A percentile compares a stretch with the other conserved stretches of the same genome.
These are phyloP conservation scores for Coemansia sp. DNA, from an alignment of 192 early-diverging fungal species.

Conservation along the genomic window DNA sequence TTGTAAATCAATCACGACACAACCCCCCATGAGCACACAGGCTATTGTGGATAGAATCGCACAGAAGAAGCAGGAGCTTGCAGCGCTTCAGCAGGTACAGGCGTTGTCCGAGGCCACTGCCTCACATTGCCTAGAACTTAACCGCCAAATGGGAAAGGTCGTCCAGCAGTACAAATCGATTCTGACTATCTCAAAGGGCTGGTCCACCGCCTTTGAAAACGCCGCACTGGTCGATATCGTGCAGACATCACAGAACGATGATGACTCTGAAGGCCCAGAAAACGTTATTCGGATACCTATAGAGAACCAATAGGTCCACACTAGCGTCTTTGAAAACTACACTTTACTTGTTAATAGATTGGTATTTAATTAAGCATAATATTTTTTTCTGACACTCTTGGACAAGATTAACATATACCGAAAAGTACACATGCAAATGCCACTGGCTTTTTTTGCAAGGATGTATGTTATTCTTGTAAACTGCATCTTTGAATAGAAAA, in stretches of 20 bases:
- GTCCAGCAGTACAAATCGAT: conserved; percentile 45
- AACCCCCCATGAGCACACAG: conserved; percentile 29
- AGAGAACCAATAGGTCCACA: too few species aligned
- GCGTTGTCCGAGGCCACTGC: conserved; percentile 41
- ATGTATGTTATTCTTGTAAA: too few species aligned
- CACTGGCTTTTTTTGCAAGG: too few species aligned
- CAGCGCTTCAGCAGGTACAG: conserved; percentile 37
- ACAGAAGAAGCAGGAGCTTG: conserved; percentile 49
- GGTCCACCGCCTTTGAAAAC: conserved; percentile 50
- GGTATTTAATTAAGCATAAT: too few species aligned
- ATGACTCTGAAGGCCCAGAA: conserved; percentile 45
- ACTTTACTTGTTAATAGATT: too few species aligned
- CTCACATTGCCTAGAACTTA: conserved; percentile 47
- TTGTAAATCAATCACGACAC: not conserved
- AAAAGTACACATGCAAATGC: too few species aligned
- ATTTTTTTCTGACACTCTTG: too few species aligned
- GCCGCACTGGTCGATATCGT: conserved; percentile 40
- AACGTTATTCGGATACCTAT: conserved; percentile 45
- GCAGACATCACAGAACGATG: conserved; percentile 29
- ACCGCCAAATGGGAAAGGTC: conserved; percentile 48
- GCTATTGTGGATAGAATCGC: conserved; percentile 32
- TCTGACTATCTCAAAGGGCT: conserved; percentile 33
- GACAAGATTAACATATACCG: too few species aligned
- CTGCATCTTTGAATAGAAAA: too few species aligned
- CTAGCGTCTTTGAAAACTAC: too few species aligned